phyloP scores from a whole-genome alignment of 2,329 filamentous ascomycete genomes.

The Endoconidiophora polonica region DNA sequence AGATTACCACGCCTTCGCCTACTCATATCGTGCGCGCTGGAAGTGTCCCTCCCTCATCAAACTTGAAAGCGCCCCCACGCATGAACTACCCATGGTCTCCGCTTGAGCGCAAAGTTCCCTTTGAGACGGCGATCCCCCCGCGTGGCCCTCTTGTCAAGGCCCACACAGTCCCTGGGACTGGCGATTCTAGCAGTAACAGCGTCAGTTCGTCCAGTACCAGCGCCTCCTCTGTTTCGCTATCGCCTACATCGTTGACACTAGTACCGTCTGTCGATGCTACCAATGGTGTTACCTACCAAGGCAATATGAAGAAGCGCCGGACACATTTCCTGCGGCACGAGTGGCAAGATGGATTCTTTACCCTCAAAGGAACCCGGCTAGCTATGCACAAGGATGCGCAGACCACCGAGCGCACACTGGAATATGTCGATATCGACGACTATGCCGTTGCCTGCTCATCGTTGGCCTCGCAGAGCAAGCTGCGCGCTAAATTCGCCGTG shows the following conservation, averaged over 20 bases:
- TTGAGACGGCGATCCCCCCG: constrained; percentile 30
- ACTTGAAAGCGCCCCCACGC: constrained; percentile 30
- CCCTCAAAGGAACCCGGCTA: constrained; percentile 57
- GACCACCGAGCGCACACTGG: constrained; percentile 40
- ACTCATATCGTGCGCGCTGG: constrained; percentile 17
- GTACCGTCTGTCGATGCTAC: constrained; percentile 27
- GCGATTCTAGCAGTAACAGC: neutral
- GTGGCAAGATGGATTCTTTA: constrained; percentile 86
- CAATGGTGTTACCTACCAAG: constrained; percentile 49
- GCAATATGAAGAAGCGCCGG: constrained; percentile 89
- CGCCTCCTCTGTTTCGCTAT: constrained; percentile 16
- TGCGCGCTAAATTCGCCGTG: constrained; percentile 74
- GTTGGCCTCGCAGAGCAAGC: constrained; percentile 58
- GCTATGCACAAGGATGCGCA: constrained; percentile 55
- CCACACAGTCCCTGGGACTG: neutral
- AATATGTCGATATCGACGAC: constrained; percentile 76
- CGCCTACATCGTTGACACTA: constrained; percentile 37
- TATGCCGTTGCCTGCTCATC: constrained; percentile 76
- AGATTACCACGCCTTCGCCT: constrained; percentile 20
- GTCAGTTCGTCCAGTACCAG: neutral
- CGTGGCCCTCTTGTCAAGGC: constrained; percentile 6
- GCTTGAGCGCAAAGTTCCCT: constrained; percentile 25
- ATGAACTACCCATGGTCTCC: constrained; percentile 40
- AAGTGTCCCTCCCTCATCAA: constrained; percentile 19
- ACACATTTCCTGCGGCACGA: constrained; percentile 79